phyloP scores from a whole-genome alignment of 306 rosid genomes.

The Crataegus laevigata region DNA sequence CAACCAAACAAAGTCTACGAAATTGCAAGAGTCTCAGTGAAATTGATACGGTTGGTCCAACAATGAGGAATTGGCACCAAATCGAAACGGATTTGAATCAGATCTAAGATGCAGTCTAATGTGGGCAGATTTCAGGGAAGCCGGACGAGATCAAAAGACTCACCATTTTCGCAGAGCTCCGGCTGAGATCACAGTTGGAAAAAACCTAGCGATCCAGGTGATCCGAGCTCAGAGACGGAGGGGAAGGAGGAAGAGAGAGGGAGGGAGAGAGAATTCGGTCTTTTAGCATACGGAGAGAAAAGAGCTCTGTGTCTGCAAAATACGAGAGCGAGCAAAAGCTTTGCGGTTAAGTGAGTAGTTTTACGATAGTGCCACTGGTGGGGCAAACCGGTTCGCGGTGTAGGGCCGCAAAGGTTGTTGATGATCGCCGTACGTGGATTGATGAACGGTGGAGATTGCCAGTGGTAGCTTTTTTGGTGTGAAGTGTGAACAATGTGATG shows the following conservation, averaged over 20 bases:
- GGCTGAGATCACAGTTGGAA: slow-evolving; percentile 26
- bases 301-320: slow-evolving; percentile 6
- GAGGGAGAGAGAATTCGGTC: background rate
- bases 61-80: slow-evolving; percentile 21
- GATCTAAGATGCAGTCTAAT: slow-evolving; percentile 54
- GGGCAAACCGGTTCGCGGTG: background rate
- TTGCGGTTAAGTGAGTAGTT: slow-evolving; percentile 28
- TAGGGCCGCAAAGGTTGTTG: background rate
- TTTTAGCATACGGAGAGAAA: background rate
- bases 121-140: slow-evolving; percentile 5
- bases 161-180: slow-evolving; percentile 66
- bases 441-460: slow-evolving; percentile 4
- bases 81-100: slow-evolving; percentile 38
- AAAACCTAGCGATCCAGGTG: slow-evolving; percentile 33
- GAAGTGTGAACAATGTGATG: background rate
- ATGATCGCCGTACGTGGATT: background rate
- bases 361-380: slow-evolving; percentile 55
- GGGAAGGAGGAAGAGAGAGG: slow-evolving; percentile 11
- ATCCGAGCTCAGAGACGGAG: slow-evolving; percentile 31
- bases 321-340: slow-evolving; percentile 21
- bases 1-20: slow-evolving; percentile 12
- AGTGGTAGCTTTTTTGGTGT: background rate
- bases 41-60: slow-evolving; percentile 4
- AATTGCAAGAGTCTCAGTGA: slow-evolving; percentile 13
- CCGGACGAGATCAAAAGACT: slow-evolving; percentile 31